Evolutionary conservation across 805 yeast genomes (phyloP), one percentile per base, ranked within the genome.

Genomic region (Yamadazyma akitaensis): DNA sequence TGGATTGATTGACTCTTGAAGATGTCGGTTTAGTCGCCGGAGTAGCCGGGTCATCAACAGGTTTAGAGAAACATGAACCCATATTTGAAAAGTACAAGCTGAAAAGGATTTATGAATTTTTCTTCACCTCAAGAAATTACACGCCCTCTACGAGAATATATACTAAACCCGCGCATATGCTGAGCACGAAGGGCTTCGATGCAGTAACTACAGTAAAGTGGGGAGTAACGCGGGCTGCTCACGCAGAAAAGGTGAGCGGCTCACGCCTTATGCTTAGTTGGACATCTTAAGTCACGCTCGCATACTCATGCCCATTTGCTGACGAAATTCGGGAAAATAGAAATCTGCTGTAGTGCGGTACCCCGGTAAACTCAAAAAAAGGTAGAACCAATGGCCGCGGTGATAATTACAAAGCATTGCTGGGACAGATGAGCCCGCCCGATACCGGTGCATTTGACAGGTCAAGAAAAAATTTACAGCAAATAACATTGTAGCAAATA

Each of bases 21-120:
- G 37, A 14, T 16, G 19, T 10, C 12, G 4, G 19, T n/a, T 14
- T 33, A n/a, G 19, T 19, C 18, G n/a, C 26, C 19, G 26, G 26
- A 9, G 41, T 17, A n/a, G 25, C 33, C 8, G 17, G 13, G 12
- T n/a, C 32, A 24, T 25, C 41, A 5, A n/a, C 32, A 38, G 41
- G 41, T 31, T 38, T 39, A 11, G 43, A 39, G 10, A 44, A 28
- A 19, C 47, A 44, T 5, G 47, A 38, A 9, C 47, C 47, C 47
- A 44, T 44, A 25, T 7, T 40, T 14, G n/a, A 13, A 13, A 19
- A n/a, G 13, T n/a, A 38, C 6, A 21, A 21, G 24, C 7, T 25
- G 16, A 28, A 24, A n/a, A 38, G 32, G 41, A 28, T 28, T 5
- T 28, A 28, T 13, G 32, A 13, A 5, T 28, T 28, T 28, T 28